These are phyloP conservation scores for Fomitopsis betulina DNA, from an alignment of 1,284 basidiomycete species.

Conservation along the genomic window DNA sequence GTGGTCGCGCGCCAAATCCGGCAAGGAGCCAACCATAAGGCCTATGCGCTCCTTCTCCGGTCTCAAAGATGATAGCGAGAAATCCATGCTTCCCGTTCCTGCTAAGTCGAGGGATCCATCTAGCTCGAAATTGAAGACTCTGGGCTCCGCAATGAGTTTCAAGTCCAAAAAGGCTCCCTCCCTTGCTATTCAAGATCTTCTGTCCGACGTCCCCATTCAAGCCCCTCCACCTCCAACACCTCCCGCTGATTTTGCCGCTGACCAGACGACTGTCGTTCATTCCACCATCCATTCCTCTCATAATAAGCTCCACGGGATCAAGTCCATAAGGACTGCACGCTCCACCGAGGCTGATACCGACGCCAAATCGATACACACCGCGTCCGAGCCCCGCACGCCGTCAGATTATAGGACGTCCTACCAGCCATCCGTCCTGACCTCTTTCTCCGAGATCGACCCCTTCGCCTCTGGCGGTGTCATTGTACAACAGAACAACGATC, in stretches of 20 bases:
- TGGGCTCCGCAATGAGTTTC: constrained; percentile 58
- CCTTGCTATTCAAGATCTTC: constrained; percentile 49
- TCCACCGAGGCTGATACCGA: constrained; percentile 34
- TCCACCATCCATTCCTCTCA: constrained; percentile 22
- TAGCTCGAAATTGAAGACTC: constrained; percentile 44
- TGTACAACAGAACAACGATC: constrained; percentile 31
- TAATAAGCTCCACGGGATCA: constrained; percentile 37
- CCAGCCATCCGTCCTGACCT: constrained; percentile 52
- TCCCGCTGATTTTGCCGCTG: constrained; percentile 24
- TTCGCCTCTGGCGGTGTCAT: constrained; percentile 50
- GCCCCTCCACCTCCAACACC: constrained; percentile 16
- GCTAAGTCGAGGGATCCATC: constrained; percentile 19
- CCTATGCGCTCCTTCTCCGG: constrained; percentile 16
- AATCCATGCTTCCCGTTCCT: constrained; percentile 11
- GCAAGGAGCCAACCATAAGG: constrained; percentile 20
- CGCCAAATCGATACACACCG: constrained; percentile 22
- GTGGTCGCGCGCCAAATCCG: constrained; percentile 32
- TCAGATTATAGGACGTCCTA: constrained; percentile 37
- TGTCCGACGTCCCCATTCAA: constrained; percentile 17
- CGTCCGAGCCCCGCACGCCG: constrained; percentile 44
- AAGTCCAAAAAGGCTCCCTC: constrained; percentile 55
- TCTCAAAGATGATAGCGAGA: constrained; percentile 18
- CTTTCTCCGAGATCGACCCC: constrained; percentile 55
- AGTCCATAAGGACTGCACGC: constrained; percentile 44
- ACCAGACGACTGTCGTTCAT: constrained; percentile 18